Percentiles rank a stretch among this genome's conserved stretches.
phyloP scores from a whole-genome alignment of 2,329 filamentous ascomycete genomes.

The Chaetomium globosum region DNA sequence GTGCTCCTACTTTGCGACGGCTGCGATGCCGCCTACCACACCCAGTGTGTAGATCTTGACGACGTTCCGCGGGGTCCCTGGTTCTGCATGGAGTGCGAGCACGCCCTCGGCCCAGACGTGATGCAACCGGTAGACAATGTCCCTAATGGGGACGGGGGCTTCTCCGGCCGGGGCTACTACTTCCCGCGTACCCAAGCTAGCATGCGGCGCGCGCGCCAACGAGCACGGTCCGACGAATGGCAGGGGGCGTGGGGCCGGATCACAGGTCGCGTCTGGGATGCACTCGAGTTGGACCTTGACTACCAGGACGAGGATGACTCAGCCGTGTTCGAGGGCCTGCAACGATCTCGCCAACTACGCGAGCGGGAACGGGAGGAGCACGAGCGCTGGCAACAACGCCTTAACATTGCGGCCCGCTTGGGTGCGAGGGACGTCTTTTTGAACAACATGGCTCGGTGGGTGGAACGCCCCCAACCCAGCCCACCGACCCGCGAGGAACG shows the following conservation, averaged over 20 bases:
- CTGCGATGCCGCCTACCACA: conserved; percentile 88
- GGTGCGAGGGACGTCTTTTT: conserved; percentile 74
- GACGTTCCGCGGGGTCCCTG: conserved; percentile 75
- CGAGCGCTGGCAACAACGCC: conserved; percentile 79
- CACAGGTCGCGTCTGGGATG: conserved; percentile 64
- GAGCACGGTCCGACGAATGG: conserved; percentile 79
- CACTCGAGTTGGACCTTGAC: conserved; percentile 75
- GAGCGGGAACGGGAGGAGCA: conserved; percentile 60
- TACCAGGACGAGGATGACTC: conserved; percentile 80
- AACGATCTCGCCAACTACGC: conserved; percentile 55
- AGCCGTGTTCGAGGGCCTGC: conserved; percentile 51
- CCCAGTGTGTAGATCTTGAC: conserved; percentile 84
- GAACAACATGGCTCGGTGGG: conserved; percentile 60
- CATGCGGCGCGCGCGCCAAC: conserved; percentile 58
- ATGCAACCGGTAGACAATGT: conserved; percentile 34
- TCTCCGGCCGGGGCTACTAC: conserved; percentile 40
- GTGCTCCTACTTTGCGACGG: conserved; percentile 86
- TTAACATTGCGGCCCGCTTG: conserved; percentile 78
- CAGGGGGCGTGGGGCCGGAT: conserved; percentile 79
- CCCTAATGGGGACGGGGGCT: not conserved
- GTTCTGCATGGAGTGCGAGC: conserved; percentile 85
- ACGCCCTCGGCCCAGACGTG: conserved; percentile 50
- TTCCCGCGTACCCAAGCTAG: conserved; percentile 60
- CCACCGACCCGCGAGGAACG: conserved; percentile 78
- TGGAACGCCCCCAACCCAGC: conserved; percentile 55